Evolutionary conservation across 495 filamentous ascomycete genomes (phyloP).

Genomic region (Penicillium roqueforti): DNA sequence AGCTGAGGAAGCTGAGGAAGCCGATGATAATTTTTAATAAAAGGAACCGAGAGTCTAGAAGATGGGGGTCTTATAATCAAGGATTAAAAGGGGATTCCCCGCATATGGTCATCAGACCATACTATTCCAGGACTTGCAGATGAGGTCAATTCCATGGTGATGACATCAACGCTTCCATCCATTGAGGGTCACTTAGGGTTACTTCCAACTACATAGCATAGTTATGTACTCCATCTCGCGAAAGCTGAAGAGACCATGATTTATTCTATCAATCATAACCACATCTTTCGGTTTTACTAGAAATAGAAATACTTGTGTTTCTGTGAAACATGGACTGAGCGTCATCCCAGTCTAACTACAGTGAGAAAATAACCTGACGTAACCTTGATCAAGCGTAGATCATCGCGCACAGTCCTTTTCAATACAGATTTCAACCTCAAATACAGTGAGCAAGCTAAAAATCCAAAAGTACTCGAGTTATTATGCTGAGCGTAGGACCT

Average conservation of each 20-base stretch:
- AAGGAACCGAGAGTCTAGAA: not conserved
- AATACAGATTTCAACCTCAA: not conserved
- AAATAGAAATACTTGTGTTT: not conserved
- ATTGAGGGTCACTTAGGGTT: not conserved
- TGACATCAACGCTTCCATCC: conserved; percentile 4
- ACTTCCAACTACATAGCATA: not conserved
- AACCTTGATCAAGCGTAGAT: conserved; percentile 11
- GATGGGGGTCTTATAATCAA: conserved; percentile 12
- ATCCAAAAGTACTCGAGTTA: not conserved
- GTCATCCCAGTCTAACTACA: not conserved
- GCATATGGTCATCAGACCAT: conserved; percentile 2
- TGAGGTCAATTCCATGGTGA: not conserved
- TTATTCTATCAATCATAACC: not conserved
- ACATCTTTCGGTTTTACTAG: not conserved
- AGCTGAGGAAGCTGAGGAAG: conserved; percentile 1
- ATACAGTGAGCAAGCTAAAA: not conserved
- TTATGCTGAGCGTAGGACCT: not conserved
- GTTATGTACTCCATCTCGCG: not conserved
- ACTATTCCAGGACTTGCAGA: not conserved
- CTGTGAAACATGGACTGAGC: not conserved
- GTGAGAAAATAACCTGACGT: not conserved
- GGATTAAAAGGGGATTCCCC: conserved; percentile 1
- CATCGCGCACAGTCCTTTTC: conserved; percentile 11
- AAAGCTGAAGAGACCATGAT: not conserved
- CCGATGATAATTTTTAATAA: not conserved